Evolutionary conservation across 192 early-diverging fungal species (phyloP).

Genomic region (Anaeromyces robustus): DNA sequence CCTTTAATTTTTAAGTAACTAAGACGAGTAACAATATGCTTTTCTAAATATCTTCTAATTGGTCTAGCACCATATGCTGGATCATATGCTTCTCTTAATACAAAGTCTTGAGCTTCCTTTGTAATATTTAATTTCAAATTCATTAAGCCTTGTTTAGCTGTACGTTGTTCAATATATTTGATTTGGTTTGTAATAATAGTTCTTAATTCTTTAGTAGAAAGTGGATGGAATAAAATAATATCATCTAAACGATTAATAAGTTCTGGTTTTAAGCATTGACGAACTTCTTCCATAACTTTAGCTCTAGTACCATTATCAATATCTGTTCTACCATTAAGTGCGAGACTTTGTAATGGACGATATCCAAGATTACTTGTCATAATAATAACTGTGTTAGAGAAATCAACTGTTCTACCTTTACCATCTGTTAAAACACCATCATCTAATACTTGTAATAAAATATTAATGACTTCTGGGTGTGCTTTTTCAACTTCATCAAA

Average conservation of each 20-base stretch:
- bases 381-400: conserved; percentile 89
- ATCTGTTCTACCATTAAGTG: neutral
- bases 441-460: conserved; percentile 74
- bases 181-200: conserved; percentile 63
- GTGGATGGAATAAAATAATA: conserved; percentile 70
- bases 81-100: conserved; percentile 71
- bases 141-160: conserved; percentile 34
- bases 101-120: conserved; percentile 51
- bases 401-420: conserved; percentile 82
- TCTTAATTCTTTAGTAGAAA: conserved; percentile 32
- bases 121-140: conserved; percentile 57
- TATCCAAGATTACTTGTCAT: conserved; percentile 85
- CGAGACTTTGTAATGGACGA: conserved; percentile 26
- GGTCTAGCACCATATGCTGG: conserved; percentile 91
- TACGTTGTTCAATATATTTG: conserved; percentile 35
- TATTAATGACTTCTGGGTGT: conserved; percentile 63
- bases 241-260: conserved; percentile 94
- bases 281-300: conserved; percentile 69
- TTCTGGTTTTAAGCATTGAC: conserved; percentile 71
- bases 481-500: conserved; percentile 99
- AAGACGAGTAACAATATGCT: conserved; percentile 65
- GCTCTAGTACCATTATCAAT: conserved; percentile 8
- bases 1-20: conserved; percentile 1
- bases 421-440: conserved; percentile 91
- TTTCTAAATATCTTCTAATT: conserved; percentile 74